A percentile compares a stretch with the other conserved stretches of the same genome.
Conservation (phyloP, 129 eudicot species). For the Lonicera japonica region DNA sequence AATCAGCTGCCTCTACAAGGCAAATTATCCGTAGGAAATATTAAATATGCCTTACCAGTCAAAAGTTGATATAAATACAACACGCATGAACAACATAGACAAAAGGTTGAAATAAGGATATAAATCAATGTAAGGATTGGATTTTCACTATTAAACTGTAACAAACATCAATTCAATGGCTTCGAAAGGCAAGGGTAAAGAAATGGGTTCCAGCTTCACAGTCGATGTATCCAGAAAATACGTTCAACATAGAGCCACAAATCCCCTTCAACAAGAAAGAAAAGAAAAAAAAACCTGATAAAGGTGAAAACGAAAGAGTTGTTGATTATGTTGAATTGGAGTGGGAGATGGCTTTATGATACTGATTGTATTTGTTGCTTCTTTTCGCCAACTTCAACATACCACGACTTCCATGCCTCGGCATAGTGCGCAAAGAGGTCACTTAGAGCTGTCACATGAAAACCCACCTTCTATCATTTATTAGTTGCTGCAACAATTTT, state of each 20-base stretch:
- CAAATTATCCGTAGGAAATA: too few relatives aligned
- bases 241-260: constrained; percentile 8
- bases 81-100: too few relatives aligned
- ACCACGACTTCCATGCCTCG: constrained; percentile 66
- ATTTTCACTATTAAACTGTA: too few relatives aligned
- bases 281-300: background rate
- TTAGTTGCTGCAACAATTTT: constrained; percentile 12
- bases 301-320: too few relatives aligned
- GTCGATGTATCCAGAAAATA: constrained; percentile 7
- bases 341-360: constrained; percentile 14
- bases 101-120: too few relatives aligned
- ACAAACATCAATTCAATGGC: too few relatives aligned
- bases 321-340: background rate
- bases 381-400: constrained; percentile 46
- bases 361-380: constrained; percentile 28
- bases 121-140: too few relatives aligned
- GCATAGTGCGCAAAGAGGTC: constrained; percentile 53
- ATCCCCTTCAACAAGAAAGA: background rate
- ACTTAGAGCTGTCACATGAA: constrained; percentile 34
- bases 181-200: background rate
- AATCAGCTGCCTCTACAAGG: too few relatives aligned
- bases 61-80: too few relatives aligned
- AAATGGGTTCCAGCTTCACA: constrained; percentile 7
- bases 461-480: constrained; percentile 17
- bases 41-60: too few relatives aligned